These are phyloP conservation scores for Eutrema salsugineum DNA, from an alignment of 441 rosid species.

Conservation along the genomic window DNA sequence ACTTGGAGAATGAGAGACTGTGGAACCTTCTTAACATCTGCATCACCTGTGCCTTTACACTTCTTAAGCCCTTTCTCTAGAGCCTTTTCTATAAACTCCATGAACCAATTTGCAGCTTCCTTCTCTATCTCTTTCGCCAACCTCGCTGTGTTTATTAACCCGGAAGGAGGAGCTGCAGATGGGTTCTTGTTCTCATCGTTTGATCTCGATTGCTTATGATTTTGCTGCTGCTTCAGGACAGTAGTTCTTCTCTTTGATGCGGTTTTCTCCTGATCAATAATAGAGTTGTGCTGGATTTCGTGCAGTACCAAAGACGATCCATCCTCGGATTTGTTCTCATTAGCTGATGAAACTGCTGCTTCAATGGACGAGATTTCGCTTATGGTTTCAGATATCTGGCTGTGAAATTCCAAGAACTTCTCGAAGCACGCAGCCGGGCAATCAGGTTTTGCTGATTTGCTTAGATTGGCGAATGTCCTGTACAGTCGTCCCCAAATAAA, in stretches of 20 bases:
- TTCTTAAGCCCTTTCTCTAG: constrained; percentile 77
- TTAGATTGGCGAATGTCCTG: constrained; percentile 68
- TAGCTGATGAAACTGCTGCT: constrained; percentile 49
- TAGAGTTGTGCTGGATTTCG: constrained; percentile 55
- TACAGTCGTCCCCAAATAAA: not conserved
- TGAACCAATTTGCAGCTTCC: constrained; percentile 90
- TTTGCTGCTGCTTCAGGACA: constrained; percentile 37
- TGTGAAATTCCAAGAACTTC: constrained; percentile 79
- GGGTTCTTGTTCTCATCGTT: constrained; percentile 86
- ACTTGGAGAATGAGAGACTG: constrained; percentile 72
- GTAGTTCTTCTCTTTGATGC: constrained; percentile 45
- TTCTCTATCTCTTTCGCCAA: constrained; percentile 68
- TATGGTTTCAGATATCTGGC: constrained; percentile 59
- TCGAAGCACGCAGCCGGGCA: constrained; percentile 71
- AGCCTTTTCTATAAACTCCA: constrained; percentile 85
- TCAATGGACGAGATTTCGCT: constrained; percentile 58
- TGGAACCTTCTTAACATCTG: constrained; percentile 63
- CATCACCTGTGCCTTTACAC: constrained; percentile 40
- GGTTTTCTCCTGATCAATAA: constrained; percentile 39
- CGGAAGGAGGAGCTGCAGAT: constrained; percentile 8
- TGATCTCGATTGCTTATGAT: constrained; percentile 35
- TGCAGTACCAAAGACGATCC: constrained; percentile 34
- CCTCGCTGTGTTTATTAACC: constrained; percentile 50
- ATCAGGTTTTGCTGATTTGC: constrained; percentile 69
- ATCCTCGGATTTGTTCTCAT: constrained; percentile 35